Evolutionary conservation across 257 asterid genomes (phyloP).

Genomic region (Apocynum venetum): DNA sequence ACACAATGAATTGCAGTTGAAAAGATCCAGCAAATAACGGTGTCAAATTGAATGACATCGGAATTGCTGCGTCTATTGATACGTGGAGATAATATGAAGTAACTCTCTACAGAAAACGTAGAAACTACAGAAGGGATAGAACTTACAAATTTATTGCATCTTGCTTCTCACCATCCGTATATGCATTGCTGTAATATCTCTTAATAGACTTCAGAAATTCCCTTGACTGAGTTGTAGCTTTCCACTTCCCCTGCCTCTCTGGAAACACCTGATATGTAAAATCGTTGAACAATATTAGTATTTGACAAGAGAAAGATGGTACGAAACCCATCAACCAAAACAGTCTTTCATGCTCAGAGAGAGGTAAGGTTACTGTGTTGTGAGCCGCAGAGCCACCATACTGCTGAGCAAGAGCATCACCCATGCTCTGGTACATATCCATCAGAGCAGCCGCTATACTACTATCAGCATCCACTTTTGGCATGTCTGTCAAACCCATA

Average conservation of each 20-base stretch:
- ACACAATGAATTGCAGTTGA: not conserved
- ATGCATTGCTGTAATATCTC: conserved; percentile 95
- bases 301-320: not conserved
- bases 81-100: conserved; percentile 12
- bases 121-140: conserved; percentile 22
- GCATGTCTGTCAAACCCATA: conserved; percentile 77
- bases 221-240: conserved; percentile 97
- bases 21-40: conserved; percentile 2
- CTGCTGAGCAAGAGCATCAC: conserved; percentile 98
- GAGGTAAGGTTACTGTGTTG: conserved; percentile 56
- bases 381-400: conserved; percentile 99
- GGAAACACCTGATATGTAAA: conserved; percentile 62
- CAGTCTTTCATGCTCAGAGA: not conserved
- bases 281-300: not conserved
- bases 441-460: conserved; percentile 97
- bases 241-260: conserved; percentile 99
- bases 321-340: not conserved
- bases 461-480: conserved; percentile 90
- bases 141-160: conserved; percentile 92
- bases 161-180: conserved; percentile 98
- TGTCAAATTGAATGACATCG: not conserved
- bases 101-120: conserved; percentile 15
- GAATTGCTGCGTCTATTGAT: not conserved
- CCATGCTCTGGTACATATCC: conserved; percentile 99
- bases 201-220: conserved; percentile 94